These are phyloP conservation scores for Prinsepia uniflora DNA, from an alignment of 306 rosid species.

Conservation along the genomic window DNA sequence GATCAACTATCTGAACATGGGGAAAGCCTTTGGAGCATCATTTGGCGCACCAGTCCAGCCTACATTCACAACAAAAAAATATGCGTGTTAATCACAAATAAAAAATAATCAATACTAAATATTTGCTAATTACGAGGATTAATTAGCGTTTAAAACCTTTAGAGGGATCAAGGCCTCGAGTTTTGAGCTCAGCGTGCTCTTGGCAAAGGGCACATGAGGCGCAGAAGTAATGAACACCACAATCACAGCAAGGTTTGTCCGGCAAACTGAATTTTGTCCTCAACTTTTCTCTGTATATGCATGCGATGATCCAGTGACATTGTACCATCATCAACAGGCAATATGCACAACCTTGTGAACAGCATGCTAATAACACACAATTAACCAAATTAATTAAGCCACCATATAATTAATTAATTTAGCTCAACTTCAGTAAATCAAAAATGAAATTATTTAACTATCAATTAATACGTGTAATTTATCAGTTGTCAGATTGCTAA, in stretches of 20 bases:
- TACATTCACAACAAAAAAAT: not conserved
- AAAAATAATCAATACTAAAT: not conserved
- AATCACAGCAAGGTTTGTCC: slow-evolving; percentile 29
- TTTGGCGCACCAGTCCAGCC: slow-evolving; percentile 12
- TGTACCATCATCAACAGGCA: slow-evolving; percentile 12
- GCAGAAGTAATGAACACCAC: slow-evolving; percentile 32
- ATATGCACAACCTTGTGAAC: slow-evolving; percentile 12
- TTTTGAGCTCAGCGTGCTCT: slow-evolving; percentile 27
- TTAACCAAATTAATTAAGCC: no score
- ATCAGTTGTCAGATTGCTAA: not conserved
- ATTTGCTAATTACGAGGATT: no score
- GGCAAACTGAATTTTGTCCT: slow-evolving; percentile 20
- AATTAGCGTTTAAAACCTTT: slow-evolving; percentile 9
- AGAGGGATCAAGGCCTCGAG: slow-evolving; percentile 25
- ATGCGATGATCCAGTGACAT: slow-evolving; percentile 21
- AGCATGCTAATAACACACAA: slow-evolving; percentile 14
- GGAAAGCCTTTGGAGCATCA: slow-evolving; percentile 5
- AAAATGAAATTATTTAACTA: no score
- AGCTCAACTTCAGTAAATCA: not conserved
- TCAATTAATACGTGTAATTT: not conserved
- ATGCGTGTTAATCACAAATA: not conserved
- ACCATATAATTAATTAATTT: no score
- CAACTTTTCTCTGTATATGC: slow-evolving; percentile 27
- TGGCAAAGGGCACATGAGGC: slow-evolving; percentile 32
- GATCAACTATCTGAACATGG: slow-evolving; percentile 6